Conservation (phyloP, 2,329 filamentous ascomycete species). For the Penicillium hordei region DNA sequence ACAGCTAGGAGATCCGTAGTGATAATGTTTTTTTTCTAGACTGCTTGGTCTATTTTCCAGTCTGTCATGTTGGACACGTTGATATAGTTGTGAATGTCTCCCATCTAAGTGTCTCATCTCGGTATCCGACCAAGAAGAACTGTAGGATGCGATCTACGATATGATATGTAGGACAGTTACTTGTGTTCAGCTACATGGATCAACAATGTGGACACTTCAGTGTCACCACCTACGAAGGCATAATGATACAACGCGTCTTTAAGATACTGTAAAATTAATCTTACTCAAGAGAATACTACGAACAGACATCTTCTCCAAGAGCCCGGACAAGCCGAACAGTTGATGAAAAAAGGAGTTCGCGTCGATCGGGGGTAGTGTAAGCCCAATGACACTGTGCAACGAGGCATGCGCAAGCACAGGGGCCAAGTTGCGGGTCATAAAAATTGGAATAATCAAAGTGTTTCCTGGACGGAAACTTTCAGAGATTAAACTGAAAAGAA, state of each 20-base stretch:
- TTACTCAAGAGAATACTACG: too few relatives aligned
- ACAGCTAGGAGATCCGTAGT: background rate
- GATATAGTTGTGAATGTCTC: too few relatives aligned
- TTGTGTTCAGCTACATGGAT: too few relatives aligned
- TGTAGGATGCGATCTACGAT: too few relatives aligned
- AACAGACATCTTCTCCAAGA: slow-evolving; percentile 57
- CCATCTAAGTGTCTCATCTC: too few relatives aligned
- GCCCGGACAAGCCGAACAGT: slow-evolving; percentile 52
- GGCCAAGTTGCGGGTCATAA: slow-evolving; percentile 57
- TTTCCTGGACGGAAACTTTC: slow-evolving; percentile 71
- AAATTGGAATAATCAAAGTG: slow-evolving; percentile 82
- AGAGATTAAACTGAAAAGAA: slow-evolving; percentile 98
- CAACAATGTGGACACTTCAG: too few relatives aligned
- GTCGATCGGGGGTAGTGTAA: slow-evolving; percentile 73
- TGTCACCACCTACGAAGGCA: too few relatives aligned
- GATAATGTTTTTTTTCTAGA: background rate
- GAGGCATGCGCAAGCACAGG: slow-evolving; percentile 71
- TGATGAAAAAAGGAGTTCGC: slow-evolving; percentile 65
- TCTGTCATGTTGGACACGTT: too few relatives aligned
- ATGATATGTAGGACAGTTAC: too few relatives aligned
- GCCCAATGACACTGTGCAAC: slow-evolving; percentile 70
- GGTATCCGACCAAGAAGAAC: too few relatives aligned
- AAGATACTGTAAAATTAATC: too few relatives aligned
- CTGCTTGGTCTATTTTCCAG: background rate
- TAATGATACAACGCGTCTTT: too few relatives aligned